phyloP scores from a whole-genome alignment of 106 monocot species.

The Triglochin maritima region DNA sequence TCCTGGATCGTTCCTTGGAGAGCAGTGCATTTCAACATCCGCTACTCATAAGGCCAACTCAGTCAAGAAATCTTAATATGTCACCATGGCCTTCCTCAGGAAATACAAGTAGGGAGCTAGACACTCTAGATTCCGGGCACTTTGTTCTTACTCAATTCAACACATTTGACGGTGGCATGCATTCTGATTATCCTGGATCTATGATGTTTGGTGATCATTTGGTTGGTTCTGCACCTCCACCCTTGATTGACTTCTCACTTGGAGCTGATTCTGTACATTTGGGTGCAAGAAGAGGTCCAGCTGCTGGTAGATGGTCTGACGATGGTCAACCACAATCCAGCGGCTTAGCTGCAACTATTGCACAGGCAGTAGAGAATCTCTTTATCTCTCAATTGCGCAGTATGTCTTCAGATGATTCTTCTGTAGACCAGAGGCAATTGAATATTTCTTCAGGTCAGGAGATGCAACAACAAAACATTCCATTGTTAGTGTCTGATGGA shows the following conservation, averaged over 20 bases:
- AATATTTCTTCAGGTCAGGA: slow-evolving; percentile 14
- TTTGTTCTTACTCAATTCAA: slow-evolving; percentile 31
- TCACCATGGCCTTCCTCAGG: slow-evolving; percentile 34
- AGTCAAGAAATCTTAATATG: slow-evolving; percentile 18
- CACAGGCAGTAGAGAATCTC: slow-evolving; percentile 60
- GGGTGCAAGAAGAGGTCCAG: slow-evolving; percentile 49
- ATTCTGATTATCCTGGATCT: slow-evolving; percentile 34
- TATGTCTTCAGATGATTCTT: slow-evolving; percentile 14
- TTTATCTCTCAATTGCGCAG: slow-evolving; percentile 45
- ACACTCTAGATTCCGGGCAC: slow-evolving; percentile 28
- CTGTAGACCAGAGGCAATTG: slow-evolving; percentile 12
- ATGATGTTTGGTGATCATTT: slow-evolving; percentile 45
- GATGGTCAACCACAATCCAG: slow-evolving; percentile 61
- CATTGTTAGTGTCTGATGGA: slow-evolving; percentile 10
- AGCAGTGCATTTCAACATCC: slow-evolving; percentile 57
- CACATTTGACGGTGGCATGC: slow-evolving; percentile 51
- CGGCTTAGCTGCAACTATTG: slow-evolving; percentile 41
- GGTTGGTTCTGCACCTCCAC: slow-evolving; percentile 35
- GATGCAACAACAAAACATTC: slow-evolving; percentile 14
- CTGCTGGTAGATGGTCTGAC: slow-evolving; percentile 61
- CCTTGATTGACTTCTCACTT: slow-evolving; percentile 48
- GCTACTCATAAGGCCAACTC: slow-evolving; percentile 42
- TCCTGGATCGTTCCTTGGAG: slow-evolving; percentile 29
- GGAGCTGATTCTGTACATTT: slow-evolving; percentile 46
- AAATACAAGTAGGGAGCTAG: slow-evolving; percentile 39